Evolutionary conservation across 139 green algal genomes (phyloP).

Genomic region (Micromonas commoda): DNA sequence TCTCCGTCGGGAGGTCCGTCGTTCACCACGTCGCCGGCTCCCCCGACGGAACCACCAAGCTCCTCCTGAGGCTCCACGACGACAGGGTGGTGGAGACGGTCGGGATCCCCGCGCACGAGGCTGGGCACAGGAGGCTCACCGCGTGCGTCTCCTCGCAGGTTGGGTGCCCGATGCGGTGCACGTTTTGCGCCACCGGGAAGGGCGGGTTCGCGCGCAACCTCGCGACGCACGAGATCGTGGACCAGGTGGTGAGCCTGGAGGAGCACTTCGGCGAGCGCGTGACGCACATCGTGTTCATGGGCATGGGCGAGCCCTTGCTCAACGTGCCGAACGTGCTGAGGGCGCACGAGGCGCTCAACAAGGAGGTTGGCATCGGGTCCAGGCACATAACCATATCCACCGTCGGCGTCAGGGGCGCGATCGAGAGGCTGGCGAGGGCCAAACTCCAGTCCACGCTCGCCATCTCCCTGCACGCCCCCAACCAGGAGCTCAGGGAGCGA

Average conservation of each 20-base stretch:
- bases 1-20: conserved; percentile 57
- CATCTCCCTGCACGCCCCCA: conserved; percentile 69
- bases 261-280: conserved; percentile 63
- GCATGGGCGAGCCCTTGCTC: conserved; percentile 90
- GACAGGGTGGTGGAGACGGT: conserved; percentile 80
- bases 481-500: conserved; percentile 60
- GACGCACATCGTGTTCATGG: conserved; percentile 91
- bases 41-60: conserved; percentile 78
- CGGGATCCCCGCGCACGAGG: conserved; percentile 63
- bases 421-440: conserved; percentile 53
- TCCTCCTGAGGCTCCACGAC: conserved; percentile 85
- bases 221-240: conserved; percentile 81
- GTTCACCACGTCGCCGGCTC: conserved; percentile 54
- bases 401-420: conserved; percentile 78
- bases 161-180: conserved; percentile 75
- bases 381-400: conserved; percentile 93
- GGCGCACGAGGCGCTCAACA: conserved; percentile 65
- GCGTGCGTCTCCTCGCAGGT: conserved; percentile 93
- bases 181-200: conserved; percentile 97
- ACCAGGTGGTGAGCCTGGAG: conserved; percentile 73
- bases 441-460: conserved; percentile 47
- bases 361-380: conserved; percentile 74
- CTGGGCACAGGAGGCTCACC: conserved; percentile 65
- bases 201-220: conserved; percentile 93
- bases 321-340: conserved; percentile 74